A percentile compares a stretch with the other conserved stretches of the same genome.
These are phyloP conservation scores for Hippophae gyantsensis DNA, from an alignment of 306 rosid genomes.

Conservation along the genomic window DNA sequence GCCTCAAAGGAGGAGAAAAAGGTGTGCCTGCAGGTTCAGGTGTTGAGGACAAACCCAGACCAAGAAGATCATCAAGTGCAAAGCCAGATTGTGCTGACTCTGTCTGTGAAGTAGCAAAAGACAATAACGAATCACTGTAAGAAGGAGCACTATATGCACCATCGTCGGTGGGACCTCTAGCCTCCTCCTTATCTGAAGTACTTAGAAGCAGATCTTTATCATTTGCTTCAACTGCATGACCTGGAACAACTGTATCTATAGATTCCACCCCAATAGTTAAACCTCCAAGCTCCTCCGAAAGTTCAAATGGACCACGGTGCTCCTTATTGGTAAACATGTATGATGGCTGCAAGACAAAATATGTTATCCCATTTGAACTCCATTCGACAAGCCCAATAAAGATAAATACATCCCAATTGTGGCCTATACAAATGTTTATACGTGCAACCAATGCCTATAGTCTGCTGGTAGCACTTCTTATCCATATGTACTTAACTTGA, in stretches of 20 bases:
- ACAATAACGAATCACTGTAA: constrained; percentile 40
- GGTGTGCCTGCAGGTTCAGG: constrained; percentile 39
- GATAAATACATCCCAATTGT: too few species aligned
- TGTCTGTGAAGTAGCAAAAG: constrained; percentile 43
- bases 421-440: too few species aligned
- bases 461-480: too few species aligned
- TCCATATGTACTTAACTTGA: too few species aligned
- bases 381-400: too few species aligned
- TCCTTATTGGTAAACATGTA: constrained; percentile 96
- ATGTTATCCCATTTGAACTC: constrained; percentile 13
- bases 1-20: constrained; percentile 67
- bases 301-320: constrained; percentile 86
- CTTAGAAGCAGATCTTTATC: constrained; percentile 92
- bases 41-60: constrained; percentile 50
- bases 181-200: constrained; percentile 80
- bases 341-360: constrained; percentile 69
- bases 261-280: constrained; percentile 61
- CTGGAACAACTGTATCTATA: constrained; percentile 65
- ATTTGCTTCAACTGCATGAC: constrained; percentile 77
- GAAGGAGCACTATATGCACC: constrained; percentile 85
- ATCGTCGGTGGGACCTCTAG: constrained; percentile 43
- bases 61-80: constrained; percentile 84
- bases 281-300: constrained; percentile 86
- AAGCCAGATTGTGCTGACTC: constrained; percentile 52
- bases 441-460: too few species aligned